These are phyloP conservation scores for Starmerella ratchasimensis DNA, from an alignment of 805 yeast genomes.

Conservation along the genomic window DNA sequence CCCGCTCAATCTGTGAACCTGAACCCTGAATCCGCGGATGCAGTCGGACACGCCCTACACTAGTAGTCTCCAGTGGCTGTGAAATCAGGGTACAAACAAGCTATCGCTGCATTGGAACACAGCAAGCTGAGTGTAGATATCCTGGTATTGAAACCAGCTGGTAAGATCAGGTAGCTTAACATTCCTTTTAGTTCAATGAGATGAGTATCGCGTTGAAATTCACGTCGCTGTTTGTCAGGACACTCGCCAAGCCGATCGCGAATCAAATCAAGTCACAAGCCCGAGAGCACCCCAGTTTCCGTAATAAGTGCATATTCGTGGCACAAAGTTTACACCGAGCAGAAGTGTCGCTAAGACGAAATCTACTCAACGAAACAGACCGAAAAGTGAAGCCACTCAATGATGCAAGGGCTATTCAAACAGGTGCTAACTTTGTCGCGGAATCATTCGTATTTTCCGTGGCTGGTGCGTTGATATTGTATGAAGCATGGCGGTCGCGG, in stretches of 20 bases:
- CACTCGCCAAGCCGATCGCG: conserved; percentile 70
- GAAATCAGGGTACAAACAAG: too few species aligned
- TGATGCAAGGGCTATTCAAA: conserved; percentile 68
- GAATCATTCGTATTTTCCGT: conserved; percentile 66
- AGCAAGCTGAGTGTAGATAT: too few species aligned
- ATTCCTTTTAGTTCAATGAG: conserved; percentile 10
- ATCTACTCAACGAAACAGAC: conserved; percentile 38
- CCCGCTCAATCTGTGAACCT: too few species aligned
- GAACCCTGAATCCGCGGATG: too few species aligned
- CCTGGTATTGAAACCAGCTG: too few species aligned
- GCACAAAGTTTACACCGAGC: conserved; percentile 62
- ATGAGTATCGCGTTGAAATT: conserved; percentile 73
- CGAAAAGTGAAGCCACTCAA: conserved; percentile 60
- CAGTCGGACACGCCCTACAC: too few species aligned
- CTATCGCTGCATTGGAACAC: too few species aligned
- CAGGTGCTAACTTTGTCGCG: conserved; percentile 65
- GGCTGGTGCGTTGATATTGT: conserved; percentile 62
- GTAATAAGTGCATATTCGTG: conserved; percentile 45
- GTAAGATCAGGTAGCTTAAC: too few species aligned
- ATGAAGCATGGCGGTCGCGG: conserved; percentile 55
- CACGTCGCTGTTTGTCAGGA: conserved; percentile 55
- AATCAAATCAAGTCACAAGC: conserved; percentile 60
- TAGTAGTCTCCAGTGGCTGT: too few species aligned
- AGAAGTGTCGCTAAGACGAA: conserved; percentile 49
- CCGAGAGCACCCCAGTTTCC: conserved; percentile 52